Evolutionary conservation across 2,329 filamentous ascomycete genomes (phyloP), one percentile per base, ranked within the genome.

Genomic region (Venturia aucupariae): DNA sequence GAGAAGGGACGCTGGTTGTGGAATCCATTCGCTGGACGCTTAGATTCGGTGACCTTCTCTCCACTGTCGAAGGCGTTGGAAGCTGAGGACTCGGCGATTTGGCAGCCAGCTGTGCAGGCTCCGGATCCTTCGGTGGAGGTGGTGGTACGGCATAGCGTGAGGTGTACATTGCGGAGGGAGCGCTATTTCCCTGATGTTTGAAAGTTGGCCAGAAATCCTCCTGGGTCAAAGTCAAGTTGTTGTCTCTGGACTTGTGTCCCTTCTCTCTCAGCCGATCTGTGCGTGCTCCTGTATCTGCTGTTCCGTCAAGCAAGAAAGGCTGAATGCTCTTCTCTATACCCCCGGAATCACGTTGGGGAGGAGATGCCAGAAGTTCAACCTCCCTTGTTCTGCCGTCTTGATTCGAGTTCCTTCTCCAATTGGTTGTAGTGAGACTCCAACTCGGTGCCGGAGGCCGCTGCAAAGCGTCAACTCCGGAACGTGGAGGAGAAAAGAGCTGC

Each of bases 161-260:
- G 68, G 75, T 72, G 71, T 74, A 73, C 72, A 72, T 75, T 70
- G 71, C 77, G 71, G 69, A 75, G 67, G 72, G 73, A 44, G 67
- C 71, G 75, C 75, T 71, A 61, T 73, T 74, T 65, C 73, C 71
- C 35, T 73, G 70, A 55, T 73, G 69, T 67, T 72, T 75, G 64
- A 77, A 75, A 62, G 75, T 73, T 27, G 78, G 73, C 77, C 77
- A 80, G 68, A 81, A 81, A 66, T 79, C 77, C 65, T 79, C 77
- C 71, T 81, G 79, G 67, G 79, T 79, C 67, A 81, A 66, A 1
- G 79, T 81, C 67, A 78, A 75, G 69, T 81, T 81, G 66, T 72
- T 74, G 66, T 74, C 75, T 41, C 75, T 72, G 10, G 73, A 67
- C 64, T 74, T 78, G 68, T 81, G 79, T n/a, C 64, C 60, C 38